Conservation (phyloP, 2,329 filamentous ascomycete genomes). For the Tolypocladium capitatum region DNA sequence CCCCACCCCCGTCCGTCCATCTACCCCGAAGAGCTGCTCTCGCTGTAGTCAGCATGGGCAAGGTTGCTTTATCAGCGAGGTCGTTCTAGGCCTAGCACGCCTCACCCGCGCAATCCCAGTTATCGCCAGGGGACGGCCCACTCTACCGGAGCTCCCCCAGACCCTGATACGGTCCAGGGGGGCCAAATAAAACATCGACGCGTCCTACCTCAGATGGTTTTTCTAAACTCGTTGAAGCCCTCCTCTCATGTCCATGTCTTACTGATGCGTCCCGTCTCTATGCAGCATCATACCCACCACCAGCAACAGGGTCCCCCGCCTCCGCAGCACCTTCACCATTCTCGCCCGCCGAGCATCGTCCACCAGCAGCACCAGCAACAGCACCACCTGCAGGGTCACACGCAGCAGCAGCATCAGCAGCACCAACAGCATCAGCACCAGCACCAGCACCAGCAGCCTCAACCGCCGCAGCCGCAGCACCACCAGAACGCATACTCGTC, state of each 20-base stretch:
- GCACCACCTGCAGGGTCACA: too few species aligned
- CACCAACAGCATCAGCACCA: conserved; percentile 38
- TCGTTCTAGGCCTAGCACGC: conserved; percentile 31
- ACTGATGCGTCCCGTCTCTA: conserved; percentile 49
- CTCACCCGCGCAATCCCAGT: conserved; percentile 37
- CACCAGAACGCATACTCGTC: conserved; percentile 57
- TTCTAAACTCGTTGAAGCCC: conserved; percentile 22
- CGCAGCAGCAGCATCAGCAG: conserved; percentile 25
- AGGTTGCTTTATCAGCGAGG: conserved; percentile 25
- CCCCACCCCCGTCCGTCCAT: neutral
- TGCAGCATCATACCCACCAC: conserved; percentile 67
- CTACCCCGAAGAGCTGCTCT: neutral
- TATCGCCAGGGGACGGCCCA: conserved; percentile 24
- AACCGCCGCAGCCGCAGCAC: conserved; percentile 30
- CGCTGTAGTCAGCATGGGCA: conserved; percentile 13
- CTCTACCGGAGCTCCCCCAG: conserved; percentile 25
- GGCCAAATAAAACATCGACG: conserved; percentile 37
- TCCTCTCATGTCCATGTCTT: conserved; percentile 23
- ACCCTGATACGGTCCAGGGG: conserved; percentile 32
- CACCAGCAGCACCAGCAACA: conserved; percentile 53
- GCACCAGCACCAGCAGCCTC: conserved; percentile 54
- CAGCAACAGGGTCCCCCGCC: conserved; percentile 58
- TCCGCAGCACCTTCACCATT: conserved; percentile 54
- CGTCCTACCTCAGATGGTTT: conserved; percentile 29
- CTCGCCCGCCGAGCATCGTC: conserved; percentile 58